phyloP scores from a whole-genome alignment of 2,329 filamentous ascomycete species.

The Diaporthe citrichinensis region DNA sequence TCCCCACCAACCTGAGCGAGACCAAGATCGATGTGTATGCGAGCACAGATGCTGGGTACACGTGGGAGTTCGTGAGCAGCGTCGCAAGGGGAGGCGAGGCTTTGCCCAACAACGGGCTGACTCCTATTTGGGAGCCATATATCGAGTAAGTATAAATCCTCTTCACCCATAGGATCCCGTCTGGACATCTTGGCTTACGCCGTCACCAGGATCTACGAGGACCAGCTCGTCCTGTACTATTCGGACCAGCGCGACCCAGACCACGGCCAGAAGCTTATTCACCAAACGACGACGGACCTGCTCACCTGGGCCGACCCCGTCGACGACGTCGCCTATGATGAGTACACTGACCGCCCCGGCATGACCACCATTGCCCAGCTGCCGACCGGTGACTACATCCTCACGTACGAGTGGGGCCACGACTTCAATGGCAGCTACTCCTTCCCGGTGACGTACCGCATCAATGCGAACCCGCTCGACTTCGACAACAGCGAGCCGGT shows the following conservation, averaged over 20 bases:
- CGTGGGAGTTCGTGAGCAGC: slow-evolving; percentile 77
- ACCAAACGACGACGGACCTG: slow-evolving; percentile 73
- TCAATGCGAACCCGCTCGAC: slow-evolving; percentile 56
- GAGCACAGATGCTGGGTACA: slow-evolving; percentile 70
- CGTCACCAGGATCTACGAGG: slow-evolving; percentile 60
- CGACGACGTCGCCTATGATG: slow-evolving; percentile 74
- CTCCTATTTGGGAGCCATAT: slow-evolving; percentile 82
- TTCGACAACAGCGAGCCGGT: slow-evolving; percentile 53
- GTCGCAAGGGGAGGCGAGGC: slow-evolving; percentile 76
- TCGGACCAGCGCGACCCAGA: slow-evolving; percentile 77
- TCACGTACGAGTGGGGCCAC: slow-evolving; percentile 69
- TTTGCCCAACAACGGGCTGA: slow-evolving; percentile 73
- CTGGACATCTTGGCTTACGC: not conserved
- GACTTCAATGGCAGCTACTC: slow-evolving; percentile 42
- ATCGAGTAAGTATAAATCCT: slow-evolving; percentile 55
- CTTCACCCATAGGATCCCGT: not conserved
- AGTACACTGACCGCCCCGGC: slow-evolving; percentile 75
- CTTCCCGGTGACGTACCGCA: slow-evolving; percentile 62
- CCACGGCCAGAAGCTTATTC: slow-evolving; percentile 78
- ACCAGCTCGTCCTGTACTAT: slow-evolving; percentile 76
- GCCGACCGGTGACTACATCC: slow-evolving; percentile 72
- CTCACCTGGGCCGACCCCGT: slow-evolving; percentile 71
- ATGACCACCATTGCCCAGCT: slow-evolving; percentile 75
- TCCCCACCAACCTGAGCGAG: slow-evolving; percentile 67
- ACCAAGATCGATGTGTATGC: slow-evolving; percentile 81